A percentile compares a stretch with the other conserved stretches of the same genome.
Conservation (phyloP, 2,329 filamentous ascomycete genomes). For the Cladosporium austrohemisphaericum region DNA sequence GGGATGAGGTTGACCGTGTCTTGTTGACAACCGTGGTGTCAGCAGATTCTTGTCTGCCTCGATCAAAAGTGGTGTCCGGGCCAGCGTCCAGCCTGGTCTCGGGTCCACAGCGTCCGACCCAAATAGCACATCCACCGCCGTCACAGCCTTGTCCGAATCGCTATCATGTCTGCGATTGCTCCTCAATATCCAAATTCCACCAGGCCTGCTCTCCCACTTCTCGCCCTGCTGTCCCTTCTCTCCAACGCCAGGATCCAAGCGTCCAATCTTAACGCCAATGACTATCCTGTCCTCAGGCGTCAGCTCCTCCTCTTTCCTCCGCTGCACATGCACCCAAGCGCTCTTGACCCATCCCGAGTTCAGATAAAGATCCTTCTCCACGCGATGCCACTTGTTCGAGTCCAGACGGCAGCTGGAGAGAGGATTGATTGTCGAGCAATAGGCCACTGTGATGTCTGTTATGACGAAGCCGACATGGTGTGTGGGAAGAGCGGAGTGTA, state of each 20-base stretch:
- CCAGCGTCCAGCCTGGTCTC: conserved; percentile 77
- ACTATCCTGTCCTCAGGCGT: conserved; percentile 71
- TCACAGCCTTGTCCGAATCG: conserved; percentile 71
- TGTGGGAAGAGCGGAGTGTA: conserved; percentile 81
- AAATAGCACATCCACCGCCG: conserved; percentile 80
- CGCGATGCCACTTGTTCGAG: conserved; percentile 68
- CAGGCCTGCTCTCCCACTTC: conserved; percentile 72
- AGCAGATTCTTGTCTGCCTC: conserved; percentile 59
- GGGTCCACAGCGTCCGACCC: conserved; percentile 90
- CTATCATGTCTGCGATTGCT: conserved; percentile 68
- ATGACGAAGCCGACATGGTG: conserved; percentile 82
- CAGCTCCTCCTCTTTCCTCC: conserved; percentile 83
- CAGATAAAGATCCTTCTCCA: conserved; percentile 87
- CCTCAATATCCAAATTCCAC: conserved; percentile 78
- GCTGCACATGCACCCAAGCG: conserved; percentile 76
- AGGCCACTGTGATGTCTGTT: conserved; percentile 76
- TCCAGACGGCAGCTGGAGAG: conserved; percentile 63
- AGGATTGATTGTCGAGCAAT: conserved; percentile 69
- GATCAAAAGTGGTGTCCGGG: conserved; percentile 69
- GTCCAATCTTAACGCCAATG: conserved; percentile 71
- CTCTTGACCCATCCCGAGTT: conserved; percentile 68
- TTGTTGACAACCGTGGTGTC: conserved; percentile 72
- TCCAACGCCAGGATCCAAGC: conserved; percentile 62
- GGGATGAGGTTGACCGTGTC: conserved; percentile 64
- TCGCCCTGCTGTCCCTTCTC: conserved; percentile 56